Base-by-base conservation (phyloP, 1,139 yeast genomes). In the Hyphopichia khmerensis region DNA sequence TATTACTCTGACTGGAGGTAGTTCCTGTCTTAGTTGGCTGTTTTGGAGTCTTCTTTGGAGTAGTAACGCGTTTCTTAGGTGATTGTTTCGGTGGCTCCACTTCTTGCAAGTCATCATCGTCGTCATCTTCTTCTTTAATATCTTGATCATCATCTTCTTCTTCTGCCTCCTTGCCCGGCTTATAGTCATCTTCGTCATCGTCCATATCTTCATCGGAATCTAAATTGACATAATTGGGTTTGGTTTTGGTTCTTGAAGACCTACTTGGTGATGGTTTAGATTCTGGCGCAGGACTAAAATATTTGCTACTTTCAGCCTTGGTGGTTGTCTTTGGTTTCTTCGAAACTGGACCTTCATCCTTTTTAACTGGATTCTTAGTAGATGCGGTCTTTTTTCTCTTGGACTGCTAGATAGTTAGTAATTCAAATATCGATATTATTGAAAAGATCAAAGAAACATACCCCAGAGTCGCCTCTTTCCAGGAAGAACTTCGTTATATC, bases 191-290 rank as follows among this genome's bases (percentile, higher is more conserved):
- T 15, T 49, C 55, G 17, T 44, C 48, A 27, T 49, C 54, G 14
- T 49, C 55, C 14, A 46, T 45, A 13, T 56, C 56, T 13, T 48
- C 52, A 33, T 56, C 62, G 2, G 57, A 54, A 37, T 59, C 62
- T n/a, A 50, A 37, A 16, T 48, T 44, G 14, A 52, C 43, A 32
- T 40, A 32, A 23, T 36, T 40, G 19, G 41, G 30, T 32, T 40
- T 41, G 16, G 35, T n/a, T 37, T 18, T 38, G 29, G 27, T 37
- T 35, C 27, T 32, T 27, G 35, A 17, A 32, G 36, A 6, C 40
- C 34, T n/a, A 26, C 24, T 21, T 21, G 33, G 38, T 7, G 26
- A 38, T 17, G 27, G 36, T 42, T 48, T 45, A 7, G 55, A 47
- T 23, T 21, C 34, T 40, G 24, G 38, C 23, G 29, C 35, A 18